Base-by-base conservation (phyloP, 2,329 filamentous ascomycete species). In the Aspergillus phoenicis region DNA sequence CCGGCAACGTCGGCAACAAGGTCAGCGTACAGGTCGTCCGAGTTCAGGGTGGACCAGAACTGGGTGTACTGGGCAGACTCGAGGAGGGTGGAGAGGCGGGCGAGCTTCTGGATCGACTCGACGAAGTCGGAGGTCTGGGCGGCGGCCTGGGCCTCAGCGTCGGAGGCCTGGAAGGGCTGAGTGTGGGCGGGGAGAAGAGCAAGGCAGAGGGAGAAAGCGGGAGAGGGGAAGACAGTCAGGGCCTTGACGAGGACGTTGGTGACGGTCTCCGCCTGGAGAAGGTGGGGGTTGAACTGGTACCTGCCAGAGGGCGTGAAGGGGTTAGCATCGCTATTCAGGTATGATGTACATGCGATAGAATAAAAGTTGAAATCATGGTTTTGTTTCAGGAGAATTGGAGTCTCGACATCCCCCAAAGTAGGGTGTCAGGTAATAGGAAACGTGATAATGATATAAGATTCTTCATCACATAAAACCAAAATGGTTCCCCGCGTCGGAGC, bases 201-300 rank as follows among this genome's bases (percentile, higher is more conserved):
- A 64, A 99, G 89, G 73, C 91, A 90, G 72, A 98, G 91, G 71
- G 89, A 89, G 87, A 98, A 99, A 80, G 98, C 93, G 48, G 95
- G 88, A 20, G 91, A 93, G 66, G 95, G 95, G 85, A 99, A 99
- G 82, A 97, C 91, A 70, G 94, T 97, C 77, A 99, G 89, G 69
- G 93, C 87, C 85, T 98, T 99, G 84, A 96, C 93, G 78, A 99
- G 92, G 82, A 98, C 91, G 86, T 98, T 98, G 84, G 95, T 98
- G 80, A 95, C 93, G 75, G 94, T 92, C 81, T 99, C 95, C 75
- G 97, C 91, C 83, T 95, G 94, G 76, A 93, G 89, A 71, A 97
- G 91, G 84, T 98, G 93, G 56, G 95, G 95, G 87, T 99, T 99
- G 83, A 99, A 97, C 83, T 99, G 96, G 86, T 99, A 99, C 68